phyloP scores from a whole-genome alignment of 805 yeast species.

The Yarrowia sp. region DNA sequence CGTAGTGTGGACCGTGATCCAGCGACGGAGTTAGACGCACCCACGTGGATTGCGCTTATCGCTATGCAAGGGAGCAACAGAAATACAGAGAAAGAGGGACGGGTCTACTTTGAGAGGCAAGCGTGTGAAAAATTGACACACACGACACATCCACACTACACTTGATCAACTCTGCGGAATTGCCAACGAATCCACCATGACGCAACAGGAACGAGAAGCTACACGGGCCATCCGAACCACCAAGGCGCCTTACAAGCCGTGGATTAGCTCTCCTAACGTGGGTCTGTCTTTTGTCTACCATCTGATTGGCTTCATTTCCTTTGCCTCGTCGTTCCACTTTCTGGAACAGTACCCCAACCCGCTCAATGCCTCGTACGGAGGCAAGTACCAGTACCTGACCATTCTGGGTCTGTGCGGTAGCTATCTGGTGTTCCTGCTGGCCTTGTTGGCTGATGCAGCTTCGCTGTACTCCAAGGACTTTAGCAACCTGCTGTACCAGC shows the following conservation, averaged over 20 bases:
- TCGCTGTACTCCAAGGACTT: constrained; percentile 22
- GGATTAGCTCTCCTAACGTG: constrained; percentile 33
- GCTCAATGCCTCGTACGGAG: constrained; percentile 44
- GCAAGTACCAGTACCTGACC: constrained; percentile 52
- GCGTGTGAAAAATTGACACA: constrained; percentile 9
- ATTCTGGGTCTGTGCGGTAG: constrained; percentile 45
- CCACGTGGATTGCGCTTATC: constrained; percentile 39
- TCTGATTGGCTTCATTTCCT: constrained; percentile 14
- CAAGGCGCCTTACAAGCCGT: constrained; percentile 37
- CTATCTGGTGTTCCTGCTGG: constrained; percentile 48
- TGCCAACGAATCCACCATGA: not conserved
- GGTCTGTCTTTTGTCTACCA: constrained; percentile 27
- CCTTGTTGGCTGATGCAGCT: constrained; percentile 42
- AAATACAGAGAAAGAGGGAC: not conserved
- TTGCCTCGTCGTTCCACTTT: constrained; percentile 31
- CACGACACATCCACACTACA: constrained; percentile 7
- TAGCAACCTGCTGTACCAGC: constrained; percentile 39
- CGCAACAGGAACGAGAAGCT: constrained; percentile 24
- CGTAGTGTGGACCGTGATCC: not conserved
- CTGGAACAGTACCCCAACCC: constrained; percentile 37
- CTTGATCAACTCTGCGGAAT: not conserved
- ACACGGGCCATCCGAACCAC: constrained; percentile 33
- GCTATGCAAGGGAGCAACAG: constrained; percentile 29
- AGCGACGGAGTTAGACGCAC: constrained; percentile 9
- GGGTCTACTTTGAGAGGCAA: not conserved